Percentiles rank a stretch among this genome's conserved stretches.
phyloP scores from a whole-genome alignment of 768 basidiomycete species.

The Amanita pseudoporphyria region DNA sequence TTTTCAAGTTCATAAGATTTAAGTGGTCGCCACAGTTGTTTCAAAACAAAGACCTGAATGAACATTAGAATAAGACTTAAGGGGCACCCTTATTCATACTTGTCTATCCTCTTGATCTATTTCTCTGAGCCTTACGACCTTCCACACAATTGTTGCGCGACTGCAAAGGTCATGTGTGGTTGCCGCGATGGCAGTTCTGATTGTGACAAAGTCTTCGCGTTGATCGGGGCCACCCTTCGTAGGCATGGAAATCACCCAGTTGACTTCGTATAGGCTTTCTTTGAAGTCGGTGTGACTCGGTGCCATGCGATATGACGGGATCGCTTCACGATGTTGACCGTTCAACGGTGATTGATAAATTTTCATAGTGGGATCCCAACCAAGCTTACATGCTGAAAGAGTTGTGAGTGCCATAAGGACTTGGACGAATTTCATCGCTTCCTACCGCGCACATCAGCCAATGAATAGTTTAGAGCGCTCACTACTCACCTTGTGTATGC shows the following conservation, averaged over 20 bases:
- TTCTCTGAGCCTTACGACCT: too few relatives aligned
- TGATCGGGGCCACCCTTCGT: not conserved
- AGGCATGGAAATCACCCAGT: not conserved
- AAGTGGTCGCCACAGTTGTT: too few relatives aligned
- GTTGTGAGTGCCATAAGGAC: not conserved
- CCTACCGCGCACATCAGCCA: not conserved
- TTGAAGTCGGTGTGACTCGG: too few relatives aligned
- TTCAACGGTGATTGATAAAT: not conserved
- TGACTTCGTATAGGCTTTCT: too few relatives aligned
- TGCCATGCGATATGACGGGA: not conserved
- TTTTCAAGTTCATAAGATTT: too few relatives aligned
- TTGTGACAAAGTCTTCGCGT: too few relatives aligned
- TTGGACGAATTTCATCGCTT: slow-evolving; percentile 1
- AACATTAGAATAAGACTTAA: not conserved
- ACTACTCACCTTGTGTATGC: slow-evolving; percentile 3
- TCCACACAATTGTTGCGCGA: too few relatives aligned
- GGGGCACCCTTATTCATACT: not conserved
- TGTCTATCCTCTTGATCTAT: too few relatives aligned
- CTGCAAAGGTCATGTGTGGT: too few relatives aligned
- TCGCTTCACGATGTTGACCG: too few relatives aligned
- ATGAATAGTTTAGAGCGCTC: not conserved
- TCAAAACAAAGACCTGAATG: not conserved
- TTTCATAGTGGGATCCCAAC: slow-evolving; percentile 9
- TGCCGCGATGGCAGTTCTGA: too few relatives aligned
- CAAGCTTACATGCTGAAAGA: slow-evolving; percentile 5